Conservation (phyloP, 2,329 filamentous ascomycete genomes). For the Colletotrichum neosansevieriae region DNA sequence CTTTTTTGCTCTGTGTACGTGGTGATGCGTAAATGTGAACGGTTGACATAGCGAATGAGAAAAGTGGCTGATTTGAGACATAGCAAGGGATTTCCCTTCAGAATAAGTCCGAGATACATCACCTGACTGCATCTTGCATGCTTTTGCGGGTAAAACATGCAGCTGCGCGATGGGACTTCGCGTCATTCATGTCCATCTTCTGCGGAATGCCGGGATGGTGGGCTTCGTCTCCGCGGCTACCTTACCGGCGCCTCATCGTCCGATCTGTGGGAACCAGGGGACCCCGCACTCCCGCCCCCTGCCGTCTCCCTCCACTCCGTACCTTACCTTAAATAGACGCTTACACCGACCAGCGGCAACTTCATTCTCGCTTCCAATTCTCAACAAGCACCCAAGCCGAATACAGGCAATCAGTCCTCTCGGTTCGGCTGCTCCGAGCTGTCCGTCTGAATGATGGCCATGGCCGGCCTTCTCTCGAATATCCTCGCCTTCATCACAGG, state of each 20-base stretch:
- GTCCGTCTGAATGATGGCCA: background rate
- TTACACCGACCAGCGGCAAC: too few species aligned
- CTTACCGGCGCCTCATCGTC: slow-evolving; percentile 13
- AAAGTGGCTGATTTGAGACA: background rate
- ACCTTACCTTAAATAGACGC: background rate
- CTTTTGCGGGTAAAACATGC: background rate
- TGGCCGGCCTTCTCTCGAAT: slow-evolving; percentile 8
- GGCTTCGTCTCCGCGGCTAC: slow-evolving; percentile 18
- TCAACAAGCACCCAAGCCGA: too few species aligned
- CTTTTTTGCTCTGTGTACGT: background rate
- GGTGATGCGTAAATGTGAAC: background rate
- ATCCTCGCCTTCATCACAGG: slow-evolving; percentile 19
- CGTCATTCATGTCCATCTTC: background rate
- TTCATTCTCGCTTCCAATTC: too few species aligned
- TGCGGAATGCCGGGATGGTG: slow-evolving; percentile 20
- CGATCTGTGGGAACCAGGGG: slow-evolving; percentile 35
- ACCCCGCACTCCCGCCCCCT: slow-evolving; percentile 31
- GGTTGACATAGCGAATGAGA: background rate
- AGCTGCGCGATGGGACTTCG: background rate
- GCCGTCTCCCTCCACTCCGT: slow-evolving; percentile 9
- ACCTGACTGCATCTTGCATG: background rate
- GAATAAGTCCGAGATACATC: background rate
- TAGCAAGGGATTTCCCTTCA: background rate
- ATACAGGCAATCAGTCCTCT: too few species aligned
- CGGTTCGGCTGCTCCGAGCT: too few species aligned